phyloP scores from a whole-genome alignment of 139 green algal species.

The Desmodesmus armatus region DNA sequence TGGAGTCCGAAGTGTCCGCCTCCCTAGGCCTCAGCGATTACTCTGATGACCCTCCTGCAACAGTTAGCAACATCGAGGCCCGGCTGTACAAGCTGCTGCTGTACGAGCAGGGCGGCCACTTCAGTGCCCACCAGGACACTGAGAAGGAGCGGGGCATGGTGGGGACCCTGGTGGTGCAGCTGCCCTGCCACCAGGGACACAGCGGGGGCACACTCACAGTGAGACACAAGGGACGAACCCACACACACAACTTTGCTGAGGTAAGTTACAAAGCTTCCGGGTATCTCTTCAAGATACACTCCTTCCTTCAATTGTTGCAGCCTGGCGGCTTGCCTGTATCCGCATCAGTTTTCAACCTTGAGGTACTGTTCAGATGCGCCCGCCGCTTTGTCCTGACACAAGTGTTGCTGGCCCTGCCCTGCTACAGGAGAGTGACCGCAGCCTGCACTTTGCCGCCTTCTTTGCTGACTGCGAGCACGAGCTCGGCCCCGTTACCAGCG shows the following conservation, averaged over 20 bases:
- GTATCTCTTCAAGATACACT: too few species aligned
- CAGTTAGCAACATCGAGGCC: not conserved
- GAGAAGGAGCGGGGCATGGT: constrained; percentile 44
- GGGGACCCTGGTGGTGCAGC: constrained; percentile 42
- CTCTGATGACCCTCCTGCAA: not conserved
- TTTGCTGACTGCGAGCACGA: constrained; percentile 49
- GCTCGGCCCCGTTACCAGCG: not conserved
- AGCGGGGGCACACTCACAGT: constrained; percentile 12
- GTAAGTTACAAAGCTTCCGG: too few species aligned
- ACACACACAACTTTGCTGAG: too few species aligned
- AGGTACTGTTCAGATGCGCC: too few species aligned
- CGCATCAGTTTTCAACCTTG: too few species aligned
- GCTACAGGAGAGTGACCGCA: not conserved
- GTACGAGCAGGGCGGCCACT: constrained; percentile 45
- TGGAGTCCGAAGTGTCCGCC: not conserved
- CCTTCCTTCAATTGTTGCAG: too few species aligned
- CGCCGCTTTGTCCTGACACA: too few species aligned
- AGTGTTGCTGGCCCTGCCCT: too few species aligned
- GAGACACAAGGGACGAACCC: not conserved
- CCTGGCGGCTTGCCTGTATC: too few species aligned
- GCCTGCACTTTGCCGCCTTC: constrained; percentile 37
- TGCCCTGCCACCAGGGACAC: constrained; percentile 42
- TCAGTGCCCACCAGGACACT: constrained; percentile 43
- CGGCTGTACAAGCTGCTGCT: constrained; percentile 51
- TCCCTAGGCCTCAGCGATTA: not conserved